Evolutionary conservation across 306 rosid species (phyloP).

Genomic region (Pyrus betulifolia): DNA sequence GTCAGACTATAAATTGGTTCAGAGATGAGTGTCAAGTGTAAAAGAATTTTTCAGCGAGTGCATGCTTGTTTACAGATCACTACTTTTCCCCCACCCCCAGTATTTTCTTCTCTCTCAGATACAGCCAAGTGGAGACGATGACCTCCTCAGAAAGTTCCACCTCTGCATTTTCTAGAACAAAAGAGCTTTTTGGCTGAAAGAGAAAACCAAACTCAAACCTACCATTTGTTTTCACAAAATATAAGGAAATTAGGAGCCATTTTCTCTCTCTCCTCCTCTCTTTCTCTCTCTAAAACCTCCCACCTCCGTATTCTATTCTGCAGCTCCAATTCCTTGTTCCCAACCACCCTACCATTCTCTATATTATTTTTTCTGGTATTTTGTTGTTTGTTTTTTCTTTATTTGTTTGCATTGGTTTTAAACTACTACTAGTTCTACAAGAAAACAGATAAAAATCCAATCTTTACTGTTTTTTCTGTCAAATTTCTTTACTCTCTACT

Average conservation of each 20-base stretch:
- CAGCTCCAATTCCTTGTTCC: slow-evolving; percentile 24
- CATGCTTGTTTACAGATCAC: slow-evolving; percentile 17
- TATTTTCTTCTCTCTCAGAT: neutral
- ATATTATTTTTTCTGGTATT: slow-evolving; percentile 23
- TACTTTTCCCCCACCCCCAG: neutral
- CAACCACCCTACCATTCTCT: slow-evolving; percentile 28
- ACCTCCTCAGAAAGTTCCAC: neutral
- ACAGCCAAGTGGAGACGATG: slow-evolving; percentile 19
- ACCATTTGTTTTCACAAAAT: neutral
- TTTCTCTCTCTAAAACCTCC: neutral
- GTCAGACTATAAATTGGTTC: neutral
- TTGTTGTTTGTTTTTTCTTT: slow-evolving; percentile 35
- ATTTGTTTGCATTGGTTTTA: slow-evolving; percentile 47
- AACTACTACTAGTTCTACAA: slow-evolving; percentile 7
- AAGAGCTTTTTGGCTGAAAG: neutral
- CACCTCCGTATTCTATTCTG: slow-evolving; percentile 30
- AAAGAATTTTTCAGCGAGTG: slow-evolving; percentile 6
- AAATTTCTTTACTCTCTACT: slow-evolving; percentile 9
- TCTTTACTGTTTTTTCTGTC: neutral
- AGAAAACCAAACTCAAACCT: neutral
- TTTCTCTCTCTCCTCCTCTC: neutral
- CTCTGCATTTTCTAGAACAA: slow-evolving; percentile 7
- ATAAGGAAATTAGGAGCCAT: neutral
- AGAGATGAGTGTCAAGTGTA: neutral
- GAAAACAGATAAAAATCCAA: neutral